Conservation (phyloP, 495 filamentous ascomycete species). For the Haplographium delicatum region DNA sequence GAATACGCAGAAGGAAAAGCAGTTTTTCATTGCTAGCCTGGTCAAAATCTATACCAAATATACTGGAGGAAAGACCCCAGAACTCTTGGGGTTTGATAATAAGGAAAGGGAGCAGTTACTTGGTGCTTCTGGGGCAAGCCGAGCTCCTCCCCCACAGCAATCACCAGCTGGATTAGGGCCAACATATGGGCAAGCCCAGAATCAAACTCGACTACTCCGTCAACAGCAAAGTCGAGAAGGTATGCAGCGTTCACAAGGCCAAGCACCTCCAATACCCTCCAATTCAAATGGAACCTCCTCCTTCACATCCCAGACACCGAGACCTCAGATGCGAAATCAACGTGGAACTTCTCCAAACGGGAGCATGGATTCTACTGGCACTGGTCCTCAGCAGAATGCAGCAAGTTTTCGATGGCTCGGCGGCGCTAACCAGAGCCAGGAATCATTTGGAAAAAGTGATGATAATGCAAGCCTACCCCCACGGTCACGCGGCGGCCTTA, state of each 20-base stretch:
- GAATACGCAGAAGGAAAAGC: constrained; percentile 86
- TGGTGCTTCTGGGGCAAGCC: constrained; percentile 12
- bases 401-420: constrained; percentile 42
- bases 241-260: constrained; percentile 33
- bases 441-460: constrained; percentile 48
- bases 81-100: constrained; percentile 74
- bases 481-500: constrained; percentile 41
- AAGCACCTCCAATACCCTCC: constrained; percentile 14
- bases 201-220: constrained; percentile 33
- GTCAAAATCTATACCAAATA: constrained; percentile 96
- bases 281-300: constrained; percentile 16
- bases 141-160: constrained; percentile 6
- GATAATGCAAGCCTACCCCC: constrained; percentile 42
- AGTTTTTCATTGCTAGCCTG: constrained; percentile 92
- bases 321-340: constrained; percentile 25
- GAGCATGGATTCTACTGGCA: constrained; percentile 39
- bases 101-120: constrained; percentile 58
- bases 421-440: constrained; percentile 49
- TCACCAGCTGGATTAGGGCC: background rate
- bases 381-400: constrained; percentile 30
- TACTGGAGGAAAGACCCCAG: constrained; percentile 78
- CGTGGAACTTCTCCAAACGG: constrained; percentile 35
- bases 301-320: constrained; percentile 25
- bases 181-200: constrained; percentile 19
- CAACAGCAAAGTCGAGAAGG: constrained; percentile 44